These are phyloP conservation scores for Chaetothyriales sp. DNA, from an alignment of 2,329 filamentous ascomycete genomes.

Conservation along the genomic window DNA sequence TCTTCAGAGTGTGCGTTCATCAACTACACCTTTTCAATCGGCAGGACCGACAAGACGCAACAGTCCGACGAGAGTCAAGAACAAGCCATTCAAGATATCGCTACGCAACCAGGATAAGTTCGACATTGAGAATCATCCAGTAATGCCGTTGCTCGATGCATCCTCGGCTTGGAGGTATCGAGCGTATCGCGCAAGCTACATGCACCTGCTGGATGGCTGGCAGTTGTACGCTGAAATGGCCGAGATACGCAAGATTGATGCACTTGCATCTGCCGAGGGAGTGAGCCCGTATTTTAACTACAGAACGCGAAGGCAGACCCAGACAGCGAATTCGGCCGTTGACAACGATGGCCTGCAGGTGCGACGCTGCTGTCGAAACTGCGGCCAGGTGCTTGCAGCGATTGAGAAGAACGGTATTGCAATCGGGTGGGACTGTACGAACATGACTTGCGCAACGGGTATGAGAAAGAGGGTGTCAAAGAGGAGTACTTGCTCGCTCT, in stretches of 20 bases:
- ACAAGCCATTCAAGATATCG: conserved; percentile 32
- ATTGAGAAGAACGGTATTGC: conserved; percentile 17
- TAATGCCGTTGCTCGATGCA: conserved; percentile 37
- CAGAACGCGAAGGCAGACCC: neutral
- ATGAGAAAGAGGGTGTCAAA: conserved; percentile 20
- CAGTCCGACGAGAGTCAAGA: conserved; percentile 20
- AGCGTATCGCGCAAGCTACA: conserved; percentile 44
- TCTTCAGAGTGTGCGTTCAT: conserved; percentile 20
- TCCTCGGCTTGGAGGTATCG: conserved; percentile 35
- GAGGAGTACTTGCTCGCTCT: conserved; percentile 30
- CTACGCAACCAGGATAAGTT: conserved; percentile 46
- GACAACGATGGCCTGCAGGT: conserved; percentile 26
- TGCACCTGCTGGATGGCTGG: conserved; percentile 47
- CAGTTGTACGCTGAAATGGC: conserved; percentile 39
- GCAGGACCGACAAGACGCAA: conserved; percentile 10
- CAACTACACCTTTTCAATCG: conserved; percentile 25
- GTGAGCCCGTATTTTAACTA: neutral
- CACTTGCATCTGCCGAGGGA: conserved; percentile 8
- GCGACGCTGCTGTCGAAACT: conserved; percentile 29
- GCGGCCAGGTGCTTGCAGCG: conserved; percentile 22
- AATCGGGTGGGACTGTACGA: conserved; percentile 17
- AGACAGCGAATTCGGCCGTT: neutral
- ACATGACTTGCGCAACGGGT: conserved; percentile 25
- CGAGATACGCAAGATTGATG: conserved; percentile 46
- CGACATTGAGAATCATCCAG: conserved; percentile 29